Evolutionary conservation across 1,139 yeast genomes (phyloP), one percentile per base, ranked within the genome.

Genomic region (Protomyces inouyei): DNA sequence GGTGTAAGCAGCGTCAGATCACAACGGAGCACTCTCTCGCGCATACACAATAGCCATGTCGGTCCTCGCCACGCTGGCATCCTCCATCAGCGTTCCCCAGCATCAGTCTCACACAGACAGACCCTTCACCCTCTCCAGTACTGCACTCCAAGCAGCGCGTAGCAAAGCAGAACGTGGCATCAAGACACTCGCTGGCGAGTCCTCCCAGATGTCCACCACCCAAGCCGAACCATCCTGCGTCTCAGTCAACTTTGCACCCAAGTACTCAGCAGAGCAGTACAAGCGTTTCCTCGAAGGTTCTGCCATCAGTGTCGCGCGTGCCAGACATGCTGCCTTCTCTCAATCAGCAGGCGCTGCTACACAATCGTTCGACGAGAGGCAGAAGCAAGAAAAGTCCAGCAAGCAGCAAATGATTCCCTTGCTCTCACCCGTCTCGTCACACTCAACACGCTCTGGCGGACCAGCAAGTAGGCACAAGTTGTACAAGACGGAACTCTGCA

Each of bases 401-500:
- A 21, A 2, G 23, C n/a, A 46, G 25, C 32, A 21, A 9, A 21
- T 14, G 14, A n/a, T 16, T 18, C 37, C 32, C 12, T n/a, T n/a
- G 35, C 36, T 6, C 37, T 28, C 48, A 18, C 25, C 48, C 5
- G 48, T 5, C 23, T 43, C 48, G 3, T 18, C 48, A 10, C 21
- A n/a, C 21, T 43, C 48, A 10, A 18, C 48, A 21, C 48, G 25
- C 48, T 43, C 48, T 16, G 3, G 21, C 5, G 25, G 48, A n/a
- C 48, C 36, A 23, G 55, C 32, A 16, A 52, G 32, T 9, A 57
- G 48, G 35, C 48, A 57, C 18, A 40, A 37, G 18, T 32, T 60
- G 36, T 64, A 64, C 48, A 64, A 64, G 40, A 64, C 66, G 16
- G 66, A 64, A 36, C 53, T 63, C 6, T 64, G 66, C 57, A 45